Base-by-base conservation (phyloP, 345 rosid genomes). In the Chamaenerion angustifolium region DNA sequence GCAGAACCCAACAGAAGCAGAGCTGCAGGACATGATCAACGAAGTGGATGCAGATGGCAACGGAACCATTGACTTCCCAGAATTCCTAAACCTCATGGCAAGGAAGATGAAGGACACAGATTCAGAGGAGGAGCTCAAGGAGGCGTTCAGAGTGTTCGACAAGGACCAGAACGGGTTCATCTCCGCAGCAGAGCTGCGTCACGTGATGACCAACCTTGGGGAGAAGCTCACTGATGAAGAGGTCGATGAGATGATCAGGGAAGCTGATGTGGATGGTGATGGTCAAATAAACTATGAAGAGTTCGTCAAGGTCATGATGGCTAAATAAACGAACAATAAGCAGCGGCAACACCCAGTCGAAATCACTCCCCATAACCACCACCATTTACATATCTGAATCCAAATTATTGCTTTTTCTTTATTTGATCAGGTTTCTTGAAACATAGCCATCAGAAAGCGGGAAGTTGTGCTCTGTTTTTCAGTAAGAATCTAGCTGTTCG, bases 251-350 rank as follows among this genome's bases (percentile, higher is more conserved):
- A 83, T 83, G 94, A 80, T 83, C 35, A 68, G 83, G 59, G 94
- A 83, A 67, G 88, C 94, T 19, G 88, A 83, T 64, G 94, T 83
- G 16, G 94, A 83, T 37, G 88, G 94, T 16, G 94, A 83, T 45
- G 94, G 94, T 44, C 94, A 83, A 73, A 83, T 83, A 69, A 83
- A 83, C 69, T 83, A 83, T 6, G 94, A 83, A 43, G 94, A 83
- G 64, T 83, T 83, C 43, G 94, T 83, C 40, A 83, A 80, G 68
- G 88, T 83, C 55, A 83, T 83, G 94, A 83, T 83, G 94, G 94
- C 94, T 12, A 83, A 84, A 83, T 84, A 16, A 50, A n/a, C 54
- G n/a, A 50, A 14, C 12, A 8, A 10, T 2, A 4, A 1, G 15
- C 41, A 2, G 10, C 3, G n/a, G n/a, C n/a, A n/a, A n/a, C n/a